Percentiles rank a stretch among this genome's conserved stretches.
Evolutionary conservation across 352 stramenopile genomes (phyloP).

Genomic region (Globisporangium orthogonon): DNA sequence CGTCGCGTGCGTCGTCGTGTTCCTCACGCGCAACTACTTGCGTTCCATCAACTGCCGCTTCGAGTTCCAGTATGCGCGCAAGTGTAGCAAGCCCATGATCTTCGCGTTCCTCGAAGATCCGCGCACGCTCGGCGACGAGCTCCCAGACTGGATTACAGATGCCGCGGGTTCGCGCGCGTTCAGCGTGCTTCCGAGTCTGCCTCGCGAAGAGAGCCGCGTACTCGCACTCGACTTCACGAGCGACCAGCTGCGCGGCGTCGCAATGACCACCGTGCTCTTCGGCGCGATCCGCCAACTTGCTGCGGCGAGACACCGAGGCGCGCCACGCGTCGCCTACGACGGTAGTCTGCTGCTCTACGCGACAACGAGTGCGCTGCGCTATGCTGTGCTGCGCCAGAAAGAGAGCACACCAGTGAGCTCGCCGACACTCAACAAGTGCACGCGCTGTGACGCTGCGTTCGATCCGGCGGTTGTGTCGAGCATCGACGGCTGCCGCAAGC

Average conservation of each 20-base stretch:
- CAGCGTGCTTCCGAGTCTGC: slow-evolving; percentile 29
- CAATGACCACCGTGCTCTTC: slow-evolving; percentile 32
- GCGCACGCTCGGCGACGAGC: slow-evolving; percentile 5
- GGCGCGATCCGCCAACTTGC: slow-evolving; percentile 32
- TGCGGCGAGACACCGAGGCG: slow-evolving; percentile 16
- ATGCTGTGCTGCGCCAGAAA: slow-evolving; percentile 7
- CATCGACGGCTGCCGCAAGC: slow-evolving; percentile 27
- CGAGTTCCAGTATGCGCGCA: slow-evolving; percentile 43
- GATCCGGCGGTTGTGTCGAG: slow-evolving; percentile 17
- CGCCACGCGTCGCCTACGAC: slow-evolving; percentile 26
- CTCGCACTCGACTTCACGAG: slow-evolving; percentile 27
- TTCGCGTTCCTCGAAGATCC: slow-evolving; percentile 40
- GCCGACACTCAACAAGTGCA: slow-evolving; percentile 15
- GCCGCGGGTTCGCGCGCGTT: slow-evolving; percentile 23
- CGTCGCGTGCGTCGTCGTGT: slow-evolving; percentile 48
- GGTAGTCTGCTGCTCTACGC: slow-evolving; percentile 37
- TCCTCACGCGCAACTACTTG: slow-evolving; percentile 40
- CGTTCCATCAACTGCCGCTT: slow-evolving; percentile 49
- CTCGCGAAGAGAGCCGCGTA: slow-evolving; percentile 9
- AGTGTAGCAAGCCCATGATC: slow-evolving; percentile 34
- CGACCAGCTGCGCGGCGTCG: slow-evolving; percentile 19
- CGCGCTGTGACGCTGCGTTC: slow-evolving; percentile 32
- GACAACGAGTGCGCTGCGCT: slow-evolving; percentile 24
- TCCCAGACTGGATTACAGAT: slow-evolving; percentile 33
- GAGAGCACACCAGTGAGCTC: too few relatives aligned